Evolutionary conservation across 805 yeast species (phyloP).

Genomic region (Candida methanosorbosa): DNA sequence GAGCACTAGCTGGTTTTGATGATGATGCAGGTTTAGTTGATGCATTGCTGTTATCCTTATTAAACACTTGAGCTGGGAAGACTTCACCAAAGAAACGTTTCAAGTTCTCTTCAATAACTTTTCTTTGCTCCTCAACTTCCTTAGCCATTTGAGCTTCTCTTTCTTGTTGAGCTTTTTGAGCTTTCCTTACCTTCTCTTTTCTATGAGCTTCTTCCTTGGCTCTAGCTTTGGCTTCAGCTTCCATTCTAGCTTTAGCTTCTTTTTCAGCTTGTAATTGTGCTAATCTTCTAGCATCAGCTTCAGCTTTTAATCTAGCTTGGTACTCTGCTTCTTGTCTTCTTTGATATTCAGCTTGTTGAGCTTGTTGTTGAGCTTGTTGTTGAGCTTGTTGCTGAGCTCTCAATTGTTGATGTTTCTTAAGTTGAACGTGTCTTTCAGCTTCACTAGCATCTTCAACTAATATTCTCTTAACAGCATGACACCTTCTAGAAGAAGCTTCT

Average conservation of each 20-base stretch:
- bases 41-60: neutral
- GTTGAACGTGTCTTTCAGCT: neutral
- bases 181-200: neutral
- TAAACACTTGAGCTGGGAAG: neutral
- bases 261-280: slow-evolving; percentile 38
- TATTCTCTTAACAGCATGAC: neutral
- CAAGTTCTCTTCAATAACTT: neutral
- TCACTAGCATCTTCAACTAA: neutral
- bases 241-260: slow-evolving; percentile 1
- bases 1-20: neutral
- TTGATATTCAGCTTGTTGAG: neutral
- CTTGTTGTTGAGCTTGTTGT: neutral
- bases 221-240: neutral
- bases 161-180: neutral
- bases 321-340: neutral
- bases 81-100: neutral
- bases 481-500: too few relatives aligned
- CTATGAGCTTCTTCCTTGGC: neutral
- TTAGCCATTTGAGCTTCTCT: neutral
- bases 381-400: neutral
- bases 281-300: slow-evolving; percentile 48
- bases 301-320: slow-evolving; percentile 17
- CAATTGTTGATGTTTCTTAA: too few relatives aligned
- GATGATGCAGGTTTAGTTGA: neutral
- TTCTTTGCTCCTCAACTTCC: slow-evolving; percentile 1